phyloP scores from a whole-genome alignment of 2,329 filamentous ascomycete genomes.

The Cordyceps javanica region DNA sequence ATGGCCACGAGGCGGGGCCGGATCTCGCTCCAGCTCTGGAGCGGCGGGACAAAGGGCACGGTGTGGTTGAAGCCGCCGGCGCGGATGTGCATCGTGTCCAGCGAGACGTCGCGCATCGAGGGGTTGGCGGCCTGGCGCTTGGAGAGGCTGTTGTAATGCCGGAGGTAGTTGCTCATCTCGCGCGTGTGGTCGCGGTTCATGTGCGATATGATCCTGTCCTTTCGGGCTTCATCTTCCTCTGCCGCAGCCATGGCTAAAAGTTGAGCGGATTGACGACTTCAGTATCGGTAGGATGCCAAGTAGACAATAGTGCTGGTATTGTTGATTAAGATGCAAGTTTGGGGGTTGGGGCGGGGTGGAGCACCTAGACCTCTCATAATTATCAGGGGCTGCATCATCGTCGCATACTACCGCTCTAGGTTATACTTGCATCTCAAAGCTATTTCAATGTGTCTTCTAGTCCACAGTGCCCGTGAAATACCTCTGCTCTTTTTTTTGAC shows the following conservation, averaged over 20 bases:
- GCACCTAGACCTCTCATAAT: too few relatives aligned
- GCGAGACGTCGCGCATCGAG: slow-evolving; percentile 20
- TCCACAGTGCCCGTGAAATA: too few relatives aligned
- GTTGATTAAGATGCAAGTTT: too few relatives aligned
- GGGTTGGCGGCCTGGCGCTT: slow-evolving; percentile 49
- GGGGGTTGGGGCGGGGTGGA: too few relatives aligned
- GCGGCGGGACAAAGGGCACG: slow-evolving; percentile 63
- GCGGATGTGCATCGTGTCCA: slow-evolving; percentile 16
- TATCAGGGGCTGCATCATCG: too few relatives aligned
- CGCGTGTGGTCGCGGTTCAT: slow-evolving; percentile 80
- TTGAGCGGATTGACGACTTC: background rate
- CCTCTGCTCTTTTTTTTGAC: too few relatives aligned
- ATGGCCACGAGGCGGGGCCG: slow-evolving; percentile 68
- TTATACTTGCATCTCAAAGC: too few relatives aligned
- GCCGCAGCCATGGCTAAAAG: background rate
- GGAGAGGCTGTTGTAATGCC: slow-evolving; percentile 59
- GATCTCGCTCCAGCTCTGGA: slow-evolving; percentile 61
- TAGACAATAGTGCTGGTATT: too few relatives aligned
- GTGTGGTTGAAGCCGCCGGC: slow-evolving; percentile 30
- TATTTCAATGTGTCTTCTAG: too few relatives aligned
- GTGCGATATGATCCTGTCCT: slow-evolving; percentile 55
- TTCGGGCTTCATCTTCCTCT: slow-evolving; percentile 23
- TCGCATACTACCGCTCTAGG: too few relatives aligned
- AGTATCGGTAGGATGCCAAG: background rate
- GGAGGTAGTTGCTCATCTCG: slow-evolving; percentile 72